phyloP scores from a whole-genome alignment of 169 alveolate genomes.

The Plasmodium gaboni region DNA sequence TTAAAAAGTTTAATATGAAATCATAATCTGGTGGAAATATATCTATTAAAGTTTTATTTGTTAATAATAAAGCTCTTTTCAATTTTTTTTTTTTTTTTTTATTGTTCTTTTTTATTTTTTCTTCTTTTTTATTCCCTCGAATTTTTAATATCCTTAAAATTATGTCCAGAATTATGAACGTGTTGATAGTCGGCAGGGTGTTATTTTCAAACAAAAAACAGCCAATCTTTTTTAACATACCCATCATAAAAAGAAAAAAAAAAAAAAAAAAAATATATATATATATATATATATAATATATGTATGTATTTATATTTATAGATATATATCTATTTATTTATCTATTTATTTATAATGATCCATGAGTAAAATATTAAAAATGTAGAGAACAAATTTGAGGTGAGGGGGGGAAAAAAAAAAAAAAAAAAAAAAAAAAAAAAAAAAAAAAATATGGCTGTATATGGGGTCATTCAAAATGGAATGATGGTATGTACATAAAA shows the following conservation, averaged over 20 bases:
- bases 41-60: slow-evolving; percentile 35
- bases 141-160: slow-evolving; percentile 20
- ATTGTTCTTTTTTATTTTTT: background rate
- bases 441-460: no score
- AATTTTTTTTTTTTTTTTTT: background rate
- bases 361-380: no score
- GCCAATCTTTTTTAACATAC: background rate
- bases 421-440: no score
- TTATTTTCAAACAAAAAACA: slow-evolving; percentile 34
- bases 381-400: no score
- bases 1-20: slow-evolving; percentile 17
- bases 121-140: background rate
- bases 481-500: no score
- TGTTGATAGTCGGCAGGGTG: slow-evolving; percentile 24
- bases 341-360: no score
- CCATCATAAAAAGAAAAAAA: no score
- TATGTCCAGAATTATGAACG: slow-evolving; percentile 29
- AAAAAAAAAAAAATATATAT: background rate
- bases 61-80: slow-evolving; percentile 24
- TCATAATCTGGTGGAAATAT: slow-evolving; percentile 31
- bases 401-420: no score
- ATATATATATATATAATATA: no score
- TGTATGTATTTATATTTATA: no score
- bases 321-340: no score
- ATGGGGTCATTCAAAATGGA: no score